Evolutionary conservation across 257 asterid species (phyloP), one percentile per base, ranked within the genome.

Genomic region (Salvia rosmarinus): DNA sequence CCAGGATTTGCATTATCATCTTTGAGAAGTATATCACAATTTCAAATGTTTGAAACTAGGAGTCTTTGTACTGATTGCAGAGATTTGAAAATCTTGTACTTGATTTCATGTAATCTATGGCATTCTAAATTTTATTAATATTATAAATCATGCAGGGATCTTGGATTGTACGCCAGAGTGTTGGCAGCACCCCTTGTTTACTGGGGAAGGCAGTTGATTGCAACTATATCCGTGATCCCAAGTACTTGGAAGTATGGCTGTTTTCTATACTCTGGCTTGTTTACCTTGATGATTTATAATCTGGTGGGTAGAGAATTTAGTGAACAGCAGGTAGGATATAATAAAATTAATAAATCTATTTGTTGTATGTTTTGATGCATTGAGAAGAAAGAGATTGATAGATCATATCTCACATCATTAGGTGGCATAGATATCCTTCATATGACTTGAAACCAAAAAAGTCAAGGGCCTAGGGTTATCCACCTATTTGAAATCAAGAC

Each of bases 81-180:
- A n/a, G n/a, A n/a, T n/a, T n/a, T n/a, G n/a, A n/a, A n/a, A n/a
- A n/a, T n/a, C n/a, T n/a, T n/a, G n/a, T n/a, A n/a, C n/a, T n/a
- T n/a, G n/a, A n/a, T n/a, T n/a, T n/a, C n/a, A n/a, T n/a, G n/a
- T n/a, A n/a, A n/a, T n/a, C n/a, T n/a, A n/a, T n/a, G n/a, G n/a
- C 57, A 57, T 70, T 71, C 66, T 50, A 68, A 68, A 2, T 34
- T 25, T 21, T 54, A 28, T 58, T 40, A 7, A 46, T 70, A 64
- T 39, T 20, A 21, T 47, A 66, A 57, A 80, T 73, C 71, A 30
- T 74, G 75, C 71, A 95, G 99, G 99, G 98, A 62, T 95, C 99
- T 21, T 95, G 99, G 99, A 95, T 95, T 82, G 99, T 95, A 69
- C 99, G 98, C 14, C 99, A 95, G 82, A 95, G 99, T 86, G 99